Base-by-base conservation (phyloP, 345 rosid species). In the Isatis tinctoria region DNA sequence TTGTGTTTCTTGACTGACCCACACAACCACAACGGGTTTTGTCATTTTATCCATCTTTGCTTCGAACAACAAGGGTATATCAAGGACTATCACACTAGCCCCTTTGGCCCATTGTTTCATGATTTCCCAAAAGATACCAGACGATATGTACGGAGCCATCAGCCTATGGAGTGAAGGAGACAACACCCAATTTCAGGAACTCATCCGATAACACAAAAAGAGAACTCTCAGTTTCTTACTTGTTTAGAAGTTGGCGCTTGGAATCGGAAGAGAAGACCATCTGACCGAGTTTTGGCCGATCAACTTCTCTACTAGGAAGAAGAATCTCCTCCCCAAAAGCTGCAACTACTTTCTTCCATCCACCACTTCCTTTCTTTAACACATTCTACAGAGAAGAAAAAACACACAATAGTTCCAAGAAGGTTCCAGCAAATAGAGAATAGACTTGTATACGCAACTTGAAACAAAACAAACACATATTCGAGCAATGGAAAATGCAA, bases 1-100 rank as follows among this genome's bases (percentile, higher is more conserved):
- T 45, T 92, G 96, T 18, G 90, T 90, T 54, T 86, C 87, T 52
- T 86, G 67, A 80, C 86, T 90, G 20, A 90, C 92, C 96, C 78
- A 79, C 24, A 79, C 78, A 30, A 78, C 97, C 2, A 92, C 68
- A 49, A 83, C 79, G 27, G 98, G 98, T 49, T 87, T 92, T 4
- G 98, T 90, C 98, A 92, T 90, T 71, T 69, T 87, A 64, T 90
- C 92, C 88, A 95, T 83, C 82, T 84, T 90, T 39, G 82, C 91
- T 84, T 91, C 97, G 8, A 94, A 91, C 77, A 91, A 64, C 58
- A 94, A 79, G 5, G 98, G 98, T 41, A 94, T 69, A 66, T 94
- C 99, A 2, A 92, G 90, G 65, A 90, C 88, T 6, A 92, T 83
- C 49, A 90, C 86, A 72, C 86, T 86, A 54, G 65, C 79, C 14